These are phyloP conservation scores for Xylariaceae sp. DNA, from an alignment of 2,329 filamentous ascomycete species.

Conservation along the genomic window DNA sequence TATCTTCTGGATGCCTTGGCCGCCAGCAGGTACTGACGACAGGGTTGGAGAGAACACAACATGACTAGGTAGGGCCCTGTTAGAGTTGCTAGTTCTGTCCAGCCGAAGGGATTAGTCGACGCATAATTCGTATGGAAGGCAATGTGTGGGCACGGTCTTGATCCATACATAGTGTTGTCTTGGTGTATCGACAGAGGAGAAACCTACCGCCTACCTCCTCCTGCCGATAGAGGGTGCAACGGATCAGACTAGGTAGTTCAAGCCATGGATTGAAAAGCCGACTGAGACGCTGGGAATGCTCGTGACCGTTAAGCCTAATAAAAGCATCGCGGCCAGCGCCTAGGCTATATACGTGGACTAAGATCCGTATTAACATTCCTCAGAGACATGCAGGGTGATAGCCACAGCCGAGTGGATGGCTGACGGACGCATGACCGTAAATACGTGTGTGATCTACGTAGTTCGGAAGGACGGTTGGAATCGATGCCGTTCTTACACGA, in stretches of 20 bases:
- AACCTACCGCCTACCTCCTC: neutral
- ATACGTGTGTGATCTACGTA: conserved; percentile 1
- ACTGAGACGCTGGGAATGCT: neutral
- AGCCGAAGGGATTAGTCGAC: neutral
- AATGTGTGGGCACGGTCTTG: neutral
- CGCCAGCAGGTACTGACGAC: neutral
- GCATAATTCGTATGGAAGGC: too few species aligned
- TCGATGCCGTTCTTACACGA: neutral
- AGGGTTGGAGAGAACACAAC: neutral
- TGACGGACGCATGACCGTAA: conserved; percentile 1
- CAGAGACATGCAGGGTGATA: neutral
- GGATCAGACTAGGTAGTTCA: neutral
- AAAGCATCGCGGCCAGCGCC: neutral
- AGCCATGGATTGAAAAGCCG: neutral
- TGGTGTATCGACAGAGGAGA: neutral
- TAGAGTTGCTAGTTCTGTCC: neutral
- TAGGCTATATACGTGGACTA: neutral
- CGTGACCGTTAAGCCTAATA: neutral
- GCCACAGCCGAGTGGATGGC: neutral
- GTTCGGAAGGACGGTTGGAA: neutral
- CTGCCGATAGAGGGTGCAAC: neutral
- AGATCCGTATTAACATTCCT: neutral
- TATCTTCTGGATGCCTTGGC: neutral
- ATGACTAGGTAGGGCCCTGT: neutral
- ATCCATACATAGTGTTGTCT: too few species aligned